A percentile compares a stretch with the other conserved stretches of the same genome.
phyloP scores from a whole-genome alignment of 768 basidiomycete genomes.

The Calocera cornea region DNA sequence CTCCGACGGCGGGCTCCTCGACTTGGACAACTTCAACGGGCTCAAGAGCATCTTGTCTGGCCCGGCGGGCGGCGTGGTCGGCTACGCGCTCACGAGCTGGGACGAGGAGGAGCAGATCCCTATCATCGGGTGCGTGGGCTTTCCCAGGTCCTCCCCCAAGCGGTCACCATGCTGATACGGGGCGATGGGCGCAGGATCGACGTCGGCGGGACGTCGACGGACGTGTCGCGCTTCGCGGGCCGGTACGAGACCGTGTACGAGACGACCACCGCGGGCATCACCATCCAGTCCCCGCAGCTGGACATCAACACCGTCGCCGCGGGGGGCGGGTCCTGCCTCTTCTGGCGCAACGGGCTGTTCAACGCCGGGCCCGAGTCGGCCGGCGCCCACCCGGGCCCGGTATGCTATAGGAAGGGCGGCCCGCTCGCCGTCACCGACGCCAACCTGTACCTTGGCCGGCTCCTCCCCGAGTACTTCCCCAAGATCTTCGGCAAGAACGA shows the following conservation, averaged over 20 bases:
- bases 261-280: constrained; percentile 87
- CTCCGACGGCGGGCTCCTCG: constrained; percentile 76
- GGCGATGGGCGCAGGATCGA: constrained; percentile 44
- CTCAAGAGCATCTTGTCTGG: constrained; percentile 86
- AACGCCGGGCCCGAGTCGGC: constrained; percentile 85
- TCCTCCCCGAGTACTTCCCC: constrained; percentile 83
- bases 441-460: constrained; percentile 75
- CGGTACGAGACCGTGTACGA: constrained; percentile 88
- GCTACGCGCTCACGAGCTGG: constrained; percentile 83
- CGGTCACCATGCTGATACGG: neutral
- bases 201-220: constrained; percentile 91
- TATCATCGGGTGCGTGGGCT: constrained; percentile 59
- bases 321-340: constrained; percentile 81
- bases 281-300: constrained; percentile 81
- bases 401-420: constrained; percentile 84
- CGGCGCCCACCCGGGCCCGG: constrained; percentile 86
- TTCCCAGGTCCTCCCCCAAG: neutral
- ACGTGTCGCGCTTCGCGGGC: constrained; percentile 86
- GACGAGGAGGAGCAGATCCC: constrained; percentile 55
- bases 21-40: constrained; percentile 74
- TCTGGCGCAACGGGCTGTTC: constrained; percentile 83
- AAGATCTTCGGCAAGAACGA: constrained; percentile 88
- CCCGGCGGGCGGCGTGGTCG: constrained; percentile 92
- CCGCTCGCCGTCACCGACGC: constrained; percentile 88
- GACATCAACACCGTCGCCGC: constrained; percentile 96